Conservation (phyloP, 768 basidiomycete species). For the Pleurotus tuber-regium region DNA sequence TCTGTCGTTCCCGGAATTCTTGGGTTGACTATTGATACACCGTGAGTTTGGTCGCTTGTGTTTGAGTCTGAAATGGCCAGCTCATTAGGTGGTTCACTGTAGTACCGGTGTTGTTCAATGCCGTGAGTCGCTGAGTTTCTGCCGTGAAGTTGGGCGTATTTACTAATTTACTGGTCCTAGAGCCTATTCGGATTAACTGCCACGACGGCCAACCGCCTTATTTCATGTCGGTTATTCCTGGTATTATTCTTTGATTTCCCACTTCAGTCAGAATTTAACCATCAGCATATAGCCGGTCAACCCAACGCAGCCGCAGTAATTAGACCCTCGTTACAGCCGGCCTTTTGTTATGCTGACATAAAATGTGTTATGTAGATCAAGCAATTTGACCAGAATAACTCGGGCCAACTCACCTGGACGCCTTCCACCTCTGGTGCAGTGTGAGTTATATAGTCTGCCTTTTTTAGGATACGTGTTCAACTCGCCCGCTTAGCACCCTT, state of each 20-base stretch:
- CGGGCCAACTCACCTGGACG: constrained; percentile 49
- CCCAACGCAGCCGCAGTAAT: constrained; percentile 49
- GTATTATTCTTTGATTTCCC: constrained; percentile 30
- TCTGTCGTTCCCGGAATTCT: constrained; percentile 36
- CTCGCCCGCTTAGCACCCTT: constrained; percentile 42
- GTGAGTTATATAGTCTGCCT: constrained; percentile 32
- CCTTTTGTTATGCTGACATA: no score
- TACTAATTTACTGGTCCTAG: constrained; percentile 30
- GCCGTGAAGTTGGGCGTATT: neutral
- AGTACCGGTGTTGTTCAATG: constrained; percentile 47
- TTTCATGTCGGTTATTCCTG: constrained; percentile 59
- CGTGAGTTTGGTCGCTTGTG: no score
- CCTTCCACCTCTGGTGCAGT: constrained; percentile 46
- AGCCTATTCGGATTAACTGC: constrained; percentile 60
- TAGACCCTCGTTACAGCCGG: constrained; percentile 9
- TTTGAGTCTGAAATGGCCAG: no score
- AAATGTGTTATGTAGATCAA: constrained; percentile 42
- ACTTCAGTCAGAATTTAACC: neutral
- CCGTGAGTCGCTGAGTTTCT: constrained; percentile 33
- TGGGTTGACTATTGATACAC: constrained; percentile 61
- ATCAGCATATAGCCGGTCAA: constrained; percentile 45
- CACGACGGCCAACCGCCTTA: constrained; percentile 50
- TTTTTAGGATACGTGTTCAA: neutral
- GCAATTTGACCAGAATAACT: constrained; percentile 42
- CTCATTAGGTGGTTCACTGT: no score